Evolutionary conservation across 139 green algal genomes (phyloP).

Genomic region (Mesotaenium endlicherianum): DNA sequence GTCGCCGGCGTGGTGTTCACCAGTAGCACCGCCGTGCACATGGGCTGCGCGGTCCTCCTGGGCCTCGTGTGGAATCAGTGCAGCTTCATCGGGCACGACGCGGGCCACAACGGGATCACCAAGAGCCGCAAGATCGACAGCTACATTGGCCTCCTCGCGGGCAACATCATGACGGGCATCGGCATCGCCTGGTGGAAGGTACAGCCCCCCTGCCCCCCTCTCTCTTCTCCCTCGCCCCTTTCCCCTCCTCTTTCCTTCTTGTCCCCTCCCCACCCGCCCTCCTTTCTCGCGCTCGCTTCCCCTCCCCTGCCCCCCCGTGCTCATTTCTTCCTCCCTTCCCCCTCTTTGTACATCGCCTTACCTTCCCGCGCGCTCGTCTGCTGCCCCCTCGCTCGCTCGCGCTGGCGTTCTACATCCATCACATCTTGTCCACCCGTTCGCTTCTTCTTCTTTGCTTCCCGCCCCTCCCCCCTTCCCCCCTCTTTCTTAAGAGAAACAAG

Average conservation of each 20-base stretch:
- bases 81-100: slow-evolving; percentile 56
- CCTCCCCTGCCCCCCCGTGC: not conserved
- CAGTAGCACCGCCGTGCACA: slow-evolving; percentile 4
- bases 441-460: too few species aligned
- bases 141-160: slow-evolving; percentile 41
- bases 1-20: slow-evolving; percentile 17
- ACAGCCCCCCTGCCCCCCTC: not conserved
- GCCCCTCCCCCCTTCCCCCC: too few species aligned
- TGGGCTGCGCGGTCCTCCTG: slow-evolving; percentile 37
- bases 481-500: too few species aligned
- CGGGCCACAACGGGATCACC: slow-evolving; percentile 52
- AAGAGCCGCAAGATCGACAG: slow-evolving; percentile 16
- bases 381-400: not conserved
- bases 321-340: too few species aligned
- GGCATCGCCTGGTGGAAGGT: slow-evolving; percentile 58
- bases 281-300: not conserved
- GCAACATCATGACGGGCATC: slow-evolving; percentile 55
- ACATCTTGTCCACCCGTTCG: too few species aligned
- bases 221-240: not conserved
- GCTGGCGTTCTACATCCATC: too few species aligned
- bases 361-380: not conserved
- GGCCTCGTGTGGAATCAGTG: slow-evolving; percentile 53
- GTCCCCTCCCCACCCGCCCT: not conserved
- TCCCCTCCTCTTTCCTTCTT: not conserved
- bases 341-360: not conserved